Base-by-base conservation (phyloP, 805 yeast species). In the Saccharomyces kudriavzevii region DNA sequence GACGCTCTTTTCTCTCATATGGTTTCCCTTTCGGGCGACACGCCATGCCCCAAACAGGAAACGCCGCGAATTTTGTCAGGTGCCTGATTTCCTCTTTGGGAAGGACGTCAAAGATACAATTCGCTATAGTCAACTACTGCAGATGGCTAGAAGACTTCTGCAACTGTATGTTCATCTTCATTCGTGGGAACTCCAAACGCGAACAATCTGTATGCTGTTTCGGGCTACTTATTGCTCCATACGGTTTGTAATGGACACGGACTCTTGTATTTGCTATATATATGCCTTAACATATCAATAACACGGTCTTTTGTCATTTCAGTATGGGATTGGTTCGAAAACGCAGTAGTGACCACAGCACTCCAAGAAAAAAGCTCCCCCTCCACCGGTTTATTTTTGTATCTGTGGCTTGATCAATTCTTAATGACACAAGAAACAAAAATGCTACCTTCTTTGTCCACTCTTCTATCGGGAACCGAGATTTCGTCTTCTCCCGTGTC, bases 401-500 rank as follows among this genome's bases (percentile, higher is more conserved):
- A 17, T 35, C 8, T 17, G 24, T 35, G 24, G 6, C 17, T 17
- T 8, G 43, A 35, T 17, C 43, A 20, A 35, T 35, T 35, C 24
- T 30, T 5, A 51, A 47, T 20, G 20, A n/a, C 27, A 40, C 47
- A 13, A 49, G 49, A 11, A 49, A 53, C 14, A 54, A 54, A 52
- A 25, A n/a, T 48, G 25, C 49, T 61, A 48, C 69, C 69, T 13
- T 63, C 69, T 3, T 48, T 65, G 46, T 56, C 68, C 9, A 53
- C 59, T 14, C 40, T 62, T 17, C 51, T 62, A 43, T 54, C 52
- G 22, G 48, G 47, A 11, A 57, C 53, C 4, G 52, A 56, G 27
- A 48, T 58, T 4, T 45, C 22, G 14, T 55, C 62, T 2, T 62
- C 57, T 26, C 58, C 63, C 17, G 50, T 56, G 29, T 59, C 65